Evolutionary conservation across 2,329 filamentous ascomycete species (phyloP), one percentile per base, ranked within the genome.

Genomic region (Biscogniauxia mediterranea): DNA sequence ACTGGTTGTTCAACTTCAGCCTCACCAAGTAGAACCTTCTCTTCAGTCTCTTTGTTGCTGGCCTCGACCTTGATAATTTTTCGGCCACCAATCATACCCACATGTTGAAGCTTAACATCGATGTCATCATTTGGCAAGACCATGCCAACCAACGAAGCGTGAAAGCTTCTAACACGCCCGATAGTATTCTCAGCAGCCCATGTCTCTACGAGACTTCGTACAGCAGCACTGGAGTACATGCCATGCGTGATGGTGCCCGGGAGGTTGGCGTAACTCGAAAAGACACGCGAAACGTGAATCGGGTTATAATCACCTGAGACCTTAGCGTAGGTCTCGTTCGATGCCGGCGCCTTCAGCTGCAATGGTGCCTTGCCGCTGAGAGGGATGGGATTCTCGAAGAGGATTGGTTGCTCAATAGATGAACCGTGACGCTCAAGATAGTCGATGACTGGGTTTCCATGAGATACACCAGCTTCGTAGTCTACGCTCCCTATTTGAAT

Each of bases 61-160:
- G 92, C 93, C 79, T 98, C 95, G 56, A 99, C 92, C 83, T 97
- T 98, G 84, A 99, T 95, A 78, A 98, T 98, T 86, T 98, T 99
- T 77, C 95, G 93, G 73, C 95, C 95, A 72, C 92, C 89, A 63
- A 99, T 91, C 95, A 99, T 99, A 73, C 94, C 95, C 32, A 96
- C 89, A 74, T 99, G 95, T 81, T 97, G 92, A 57, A 99, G 85
- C 80, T 93, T 96, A 71, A 99, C 94, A 67, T 96, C 87, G 65
- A 99, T 90, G 65, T 94, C 90, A 73, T 99, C 96, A 69, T 98
- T 96, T 58, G 95, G 95, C 63, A 99, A 83, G 11, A 99, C 96
- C 95, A 99, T 99, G 67, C 95, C 95, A n/a, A 97, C 93, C 55
- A 99, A 85, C 21, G 90, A 94, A 64, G 93, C 95, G 73, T 97